A percentile compares a stretch with the other conserved stretches of the same genome.
Conservation (phyloP, 352 stramenopile genomes). For the Pythium sukuiense region DNA sequence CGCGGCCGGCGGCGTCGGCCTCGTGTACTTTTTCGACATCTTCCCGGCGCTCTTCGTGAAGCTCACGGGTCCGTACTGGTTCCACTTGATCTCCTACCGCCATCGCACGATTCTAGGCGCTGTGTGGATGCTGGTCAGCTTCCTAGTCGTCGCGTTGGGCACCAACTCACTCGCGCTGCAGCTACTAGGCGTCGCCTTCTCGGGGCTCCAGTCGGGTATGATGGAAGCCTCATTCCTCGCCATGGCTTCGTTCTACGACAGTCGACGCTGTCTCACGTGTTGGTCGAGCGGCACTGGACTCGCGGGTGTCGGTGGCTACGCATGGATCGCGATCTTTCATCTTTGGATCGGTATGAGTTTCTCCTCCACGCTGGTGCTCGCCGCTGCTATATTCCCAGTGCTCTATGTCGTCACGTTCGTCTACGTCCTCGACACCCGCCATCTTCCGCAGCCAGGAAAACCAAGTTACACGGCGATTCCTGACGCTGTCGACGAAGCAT, state of each 20-base stretch:
- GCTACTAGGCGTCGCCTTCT: slow-evolving; percentile 88
- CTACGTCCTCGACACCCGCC: slow-evolving; percentile 57
- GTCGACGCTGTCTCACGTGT: slow-evolving; percentile 78
- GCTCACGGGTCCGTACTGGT: slow-evolving; percentile 92
- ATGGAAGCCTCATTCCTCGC: slow-evolving; percentile 90
- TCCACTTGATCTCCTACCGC: slow-evolving; percentile 90
- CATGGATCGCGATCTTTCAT: slow-evolving; percentile 82
- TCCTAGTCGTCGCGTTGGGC: slow-evolving; percentile 69
- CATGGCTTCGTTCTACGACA: slow-evolving; percentile 84
- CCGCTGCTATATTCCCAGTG: slow-evolving; percentile 52
- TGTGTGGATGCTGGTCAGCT: slow-evolving; percentile 81
- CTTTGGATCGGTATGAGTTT: slow-evolving; percentile 69
- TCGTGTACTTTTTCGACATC: slow-evolving; percentile 94
- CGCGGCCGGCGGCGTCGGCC: slow-evolving; percentile 81
- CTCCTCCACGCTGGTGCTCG: slow-evolving; percentile 55
- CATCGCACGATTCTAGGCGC: slow-evolving; percentile 69
- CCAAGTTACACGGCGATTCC: slow-evolving; percentile 22
- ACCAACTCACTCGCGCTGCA: slow-evolving; percentile 63
- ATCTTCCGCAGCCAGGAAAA: slow-evolving; percentile 46
- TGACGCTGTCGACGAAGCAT: slow-evolving; percentile 9
- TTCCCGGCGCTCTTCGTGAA: slow-evolving; percentile 90
- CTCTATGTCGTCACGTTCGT: slow-evolving; percentile 66
- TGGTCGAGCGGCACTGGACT: slow-evolving; percentile 94
- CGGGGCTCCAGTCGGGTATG: slow-evolving; percentile 83
- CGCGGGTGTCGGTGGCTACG: slow-evolving; percentile 90